Percentiles rank a stretch among this genome's conserved stretches.
Evolutionary conservation across 495 filamentous ascomycete species (phyloP).

Genomic region (Pseudotulostoma volvatum): DNA sequence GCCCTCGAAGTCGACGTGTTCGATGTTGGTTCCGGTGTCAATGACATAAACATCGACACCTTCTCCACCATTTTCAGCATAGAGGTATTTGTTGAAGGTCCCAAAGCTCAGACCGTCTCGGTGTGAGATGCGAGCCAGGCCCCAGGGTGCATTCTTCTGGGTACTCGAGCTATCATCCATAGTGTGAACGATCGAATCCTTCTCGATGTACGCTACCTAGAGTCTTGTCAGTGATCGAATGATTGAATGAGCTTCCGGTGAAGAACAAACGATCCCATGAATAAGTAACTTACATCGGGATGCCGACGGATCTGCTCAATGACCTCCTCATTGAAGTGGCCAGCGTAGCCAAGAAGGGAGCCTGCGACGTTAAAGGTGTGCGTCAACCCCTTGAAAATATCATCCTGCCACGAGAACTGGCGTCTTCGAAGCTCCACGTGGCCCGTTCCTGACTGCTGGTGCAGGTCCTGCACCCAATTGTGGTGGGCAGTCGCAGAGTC

Average conservation of each 20-base stretch:
- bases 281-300: slow-evolving; percentile 70
- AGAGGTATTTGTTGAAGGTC: slow-evolving; percentile 96
- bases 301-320: slow-evolving; percentile 91
- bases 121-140: slow-evolving; percentile 93
- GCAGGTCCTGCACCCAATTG: slow-evolving; percentile 80
- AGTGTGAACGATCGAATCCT: slow-evolving; percentile 77
- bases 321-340: slow-evolving; percentile 83
- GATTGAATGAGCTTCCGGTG: not conserved
- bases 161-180: slow-evolving; percentile 40
- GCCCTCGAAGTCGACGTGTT: slow-evolving; percentile 94
- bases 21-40: slow-evolving; percentile 86
- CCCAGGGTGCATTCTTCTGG: slow-evolving; percentile 94
- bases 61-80: slow-evolving; percentile 78
- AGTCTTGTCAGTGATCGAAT: slow-evolving; percentile 6
- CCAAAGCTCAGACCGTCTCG: slow-evolving; percentile 71
- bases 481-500: slow-evolving; percentile 59
- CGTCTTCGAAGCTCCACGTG: slow-evolving; percentile 80
- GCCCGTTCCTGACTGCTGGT: slow-evolving; percentile 42
- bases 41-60: slow-evolving; percentile 99
- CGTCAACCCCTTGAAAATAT: slow-evolving; percentile 72
- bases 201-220: slow-evolving; percentile 94
- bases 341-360: slow-evolving; percentile 75
- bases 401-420: slow-evolving; percentile 52
- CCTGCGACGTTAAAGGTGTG: slow-evolving; percentile 87
- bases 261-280: not conserved